Conservation (phyloP, 768 basidiomycete species). For the Dacryopinax spathularia region DNA sequence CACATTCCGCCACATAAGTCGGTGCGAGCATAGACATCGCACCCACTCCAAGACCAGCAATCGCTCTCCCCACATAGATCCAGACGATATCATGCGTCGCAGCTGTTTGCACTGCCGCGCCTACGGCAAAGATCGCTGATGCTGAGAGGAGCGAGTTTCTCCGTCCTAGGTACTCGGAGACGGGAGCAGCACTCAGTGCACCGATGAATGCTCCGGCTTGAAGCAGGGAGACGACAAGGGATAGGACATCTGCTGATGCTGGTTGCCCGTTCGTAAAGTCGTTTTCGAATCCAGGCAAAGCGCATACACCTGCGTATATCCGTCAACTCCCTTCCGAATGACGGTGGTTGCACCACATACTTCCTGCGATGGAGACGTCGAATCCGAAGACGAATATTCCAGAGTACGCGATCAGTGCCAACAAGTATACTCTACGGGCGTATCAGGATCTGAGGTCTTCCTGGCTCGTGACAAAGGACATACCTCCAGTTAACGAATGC, state of each 20-base stretch:
- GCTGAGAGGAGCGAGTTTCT: conserved; percentile 47
- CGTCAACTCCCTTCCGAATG: conserved; percentile 21
- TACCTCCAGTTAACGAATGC: neutral
- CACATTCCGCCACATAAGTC: conserved; percentile 73
- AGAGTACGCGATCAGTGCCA: conserved; percentile 63
- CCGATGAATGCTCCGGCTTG: conserved; percentile 74
- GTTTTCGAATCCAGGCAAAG: conserved; percentile 42
- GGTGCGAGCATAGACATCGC: conserved; percentile 74
- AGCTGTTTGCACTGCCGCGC: conserved; percentile 60
- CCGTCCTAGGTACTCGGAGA: conserved; percentile 32
- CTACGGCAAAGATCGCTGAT: conserved; percentile 48
- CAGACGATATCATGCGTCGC: conserved; percentile 46
- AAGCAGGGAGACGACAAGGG: conserved; percentile 69
- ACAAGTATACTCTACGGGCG: conserved; percentile 22
- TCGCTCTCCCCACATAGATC: conserved; percentile 68
- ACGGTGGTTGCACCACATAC: conserved; percentile 12
- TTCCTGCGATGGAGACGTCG: conserved; percentile 30
- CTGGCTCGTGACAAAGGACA: neutral
- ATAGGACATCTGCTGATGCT: conserved; percentile 34
- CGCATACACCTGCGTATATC: conserved; percentile 53
- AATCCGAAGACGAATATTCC: conserved; percentile 75
- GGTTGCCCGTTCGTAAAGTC: conserved; percentile 32
- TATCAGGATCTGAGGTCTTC: neutral
- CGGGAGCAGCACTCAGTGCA: neutral
- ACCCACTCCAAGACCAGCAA: conserved; percentile 70